Conservation (phyloP, 179 eudicot genomes). For the Heliamphora pulchella region DNA sequence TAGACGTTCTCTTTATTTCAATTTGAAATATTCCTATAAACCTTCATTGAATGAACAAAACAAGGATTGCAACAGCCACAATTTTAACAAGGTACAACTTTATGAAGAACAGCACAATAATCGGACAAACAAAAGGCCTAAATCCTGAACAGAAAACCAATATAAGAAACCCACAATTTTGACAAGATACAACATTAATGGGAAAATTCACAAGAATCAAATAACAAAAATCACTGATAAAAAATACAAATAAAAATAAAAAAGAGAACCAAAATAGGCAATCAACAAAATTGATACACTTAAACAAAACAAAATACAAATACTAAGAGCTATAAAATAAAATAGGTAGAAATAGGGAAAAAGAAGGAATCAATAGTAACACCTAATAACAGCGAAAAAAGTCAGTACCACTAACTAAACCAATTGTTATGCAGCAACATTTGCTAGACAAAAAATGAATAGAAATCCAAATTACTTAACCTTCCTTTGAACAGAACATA, state of each 20-base stretch:
- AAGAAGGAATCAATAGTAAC: background rate
- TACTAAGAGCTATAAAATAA: background rate
- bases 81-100: background rate
- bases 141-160: background rate
- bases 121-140: background rate
- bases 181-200: background rate
- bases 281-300: background rate
- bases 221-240: background rate
- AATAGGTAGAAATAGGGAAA: background rate
- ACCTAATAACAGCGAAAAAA: background rate
- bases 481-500: background rate
- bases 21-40: too few relatives aligned
- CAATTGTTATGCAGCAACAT: background rate
- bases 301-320: background rate
- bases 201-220: background rate
- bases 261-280: background rate
- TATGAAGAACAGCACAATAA: background rate
- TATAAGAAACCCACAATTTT: background rate
- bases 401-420: background rate
- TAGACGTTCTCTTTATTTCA: too few relatives aligned
- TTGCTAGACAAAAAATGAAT: background rate
- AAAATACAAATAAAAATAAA: background rate
- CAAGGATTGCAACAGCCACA: too few relatives aligned
- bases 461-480: background rate
- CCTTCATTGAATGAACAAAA: too few relatives aligned